These are phyloP conservation scores for Cyberlindnera amylophila DNA, from an alignment of 805 yeast species.

Conservation along the genomic window DNA sequence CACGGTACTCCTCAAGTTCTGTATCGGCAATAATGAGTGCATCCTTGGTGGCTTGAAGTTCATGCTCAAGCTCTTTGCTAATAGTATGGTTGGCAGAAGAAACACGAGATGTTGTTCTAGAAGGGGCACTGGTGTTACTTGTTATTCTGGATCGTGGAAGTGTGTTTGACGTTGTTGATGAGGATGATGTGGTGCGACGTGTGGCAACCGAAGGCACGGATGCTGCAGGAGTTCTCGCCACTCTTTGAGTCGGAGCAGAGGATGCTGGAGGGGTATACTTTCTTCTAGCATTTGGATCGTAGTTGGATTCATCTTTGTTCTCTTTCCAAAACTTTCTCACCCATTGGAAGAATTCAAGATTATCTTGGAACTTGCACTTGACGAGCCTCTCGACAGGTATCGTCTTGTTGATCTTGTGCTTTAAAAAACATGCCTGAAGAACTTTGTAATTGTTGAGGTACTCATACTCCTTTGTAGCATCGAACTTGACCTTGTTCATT, in stretches of 20 bases:
- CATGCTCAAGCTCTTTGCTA: slow-evolving; percentile 36
- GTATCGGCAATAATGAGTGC: slow-evolving; percentile 39
- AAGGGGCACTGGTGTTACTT: slow-evolving; percentile 8
- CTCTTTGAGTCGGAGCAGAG: not conserved
- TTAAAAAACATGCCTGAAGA: slow-evolving; percentile 74
- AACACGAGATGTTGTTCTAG: slow-evolving; percentile 26
- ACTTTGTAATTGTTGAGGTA: slow-evolving; percentile 78
- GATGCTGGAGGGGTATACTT: slow-evolving; percentile 26
- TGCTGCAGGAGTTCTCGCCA: slow-evolving; percentile 5
- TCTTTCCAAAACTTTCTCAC: slow-evolving; percentile 79
- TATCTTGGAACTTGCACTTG: slow-evolving; percentile 90
- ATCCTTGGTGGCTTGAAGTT: slow-evolving; percentile 42
- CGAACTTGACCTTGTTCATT: slow-evolving; percentile 70
- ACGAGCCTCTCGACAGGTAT: slow-evolving; percentile 79
- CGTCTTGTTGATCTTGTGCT: slow-evolving; percentile 64
- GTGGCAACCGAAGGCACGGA: slow-evolving; percentile 3
- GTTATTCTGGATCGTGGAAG: slow-evolving; percentile 15
- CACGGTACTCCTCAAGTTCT: slow-evolving; percentile 54
- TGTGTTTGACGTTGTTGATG: slow-evolving; percentile 10
- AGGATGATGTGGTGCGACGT: slow-evolving; percentile 14
- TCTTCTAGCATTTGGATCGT: slow-evolving; percentile 66
- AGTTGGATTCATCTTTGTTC: slow-evolving; percentile 59
- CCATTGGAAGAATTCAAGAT: slow-evolving; percentile 94
- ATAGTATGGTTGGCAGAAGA: slow-evolving; percentile 25
- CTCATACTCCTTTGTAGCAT: slow-evolving; percentile 70